Conservation (phyloP, 2,329 filamentous ascomycete genomes). For the Xylaria sp. region DNA sequence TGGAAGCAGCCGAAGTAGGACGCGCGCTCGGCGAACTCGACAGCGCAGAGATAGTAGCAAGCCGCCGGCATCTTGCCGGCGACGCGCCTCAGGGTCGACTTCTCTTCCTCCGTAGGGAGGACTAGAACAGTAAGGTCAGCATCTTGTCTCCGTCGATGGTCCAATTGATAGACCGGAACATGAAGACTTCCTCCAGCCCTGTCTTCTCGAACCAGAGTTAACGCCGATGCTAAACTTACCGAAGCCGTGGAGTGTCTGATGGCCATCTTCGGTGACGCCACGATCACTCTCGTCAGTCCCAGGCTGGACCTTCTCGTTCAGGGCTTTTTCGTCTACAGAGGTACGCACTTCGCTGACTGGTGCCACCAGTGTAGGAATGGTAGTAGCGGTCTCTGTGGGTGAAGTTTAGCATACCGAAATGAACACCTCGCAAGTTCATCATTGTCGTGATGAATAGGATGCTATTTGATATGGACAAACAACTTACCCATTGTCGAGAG, state of each 20-base stretch:
- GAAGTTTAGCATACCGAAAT: conserved; percentile 6
- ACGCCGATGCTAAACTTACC: not conserved
- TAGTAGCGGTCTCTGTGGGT: conserved; percentile 24
- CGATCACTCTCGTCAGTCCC: conserved; percentile 6
- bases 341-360: conserved; percentile 26
- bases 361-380: conserved; percentile 23
- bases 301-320: conserved; percentile 22
- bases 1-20: conserved; percentile 55
- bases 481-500: conserved; percentile 20
- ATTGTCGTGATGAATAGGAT: not conserved
- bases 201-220: too few species aligned
- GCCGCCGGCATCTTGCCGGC: conserved; percentile 47
- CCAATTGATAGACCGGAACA: too few species aligned
- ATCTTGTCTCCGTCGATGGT: too few species aligned
- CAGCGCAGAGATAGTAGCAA: conserved; percentile 50
- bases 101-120: conserved; percentile 51
- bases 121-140: too few species aligned
- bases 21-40: conserved; percentile 55
- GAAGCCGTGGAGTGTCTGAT: conserved; percentile 35
- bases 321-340: conserved; percentile 26
- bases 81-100: conserved; percentile 47
- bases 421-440: not conserved
- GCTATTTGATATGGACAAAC: not conserved
- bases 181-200: too few species aligned
- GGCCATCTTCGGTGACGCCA: conserved; percentile 27